A percentile compares a stretch with the other conserved stretches of the same genome.
Conservation (phyloP, 1,284 basidiomycete species). For the Puccinia hordei region DNA sequence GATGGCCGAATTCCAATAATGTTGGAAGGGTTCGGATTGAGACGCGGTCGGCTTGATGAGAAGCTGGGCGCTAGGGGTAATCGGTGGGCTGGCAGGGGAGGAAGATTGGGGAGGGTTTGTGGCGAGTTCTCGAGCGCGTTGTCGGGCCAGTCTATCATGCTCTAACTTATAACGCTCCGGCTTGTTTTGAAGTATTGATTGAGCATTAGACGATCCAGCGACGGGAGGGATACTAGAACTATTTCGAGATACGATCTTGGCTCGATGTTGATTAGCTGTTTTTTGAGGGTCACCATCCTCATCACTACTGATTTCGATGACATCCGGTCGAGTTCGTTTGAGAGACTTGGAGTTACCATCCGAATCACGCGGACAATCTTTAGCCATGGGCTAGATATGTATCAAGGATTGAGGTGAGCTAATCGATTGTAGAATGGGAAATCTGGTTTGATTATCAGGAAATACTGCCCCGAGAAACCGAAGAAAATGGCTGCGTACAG, state of each 20-base stretch:
- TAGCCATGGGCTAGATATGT: conserved; percentile 8
- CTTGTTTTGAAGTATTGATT: conserved; percentile 12
- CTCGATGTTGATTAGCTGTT: conserved; percentile 15
- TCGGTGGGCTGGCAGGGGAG: background rate
- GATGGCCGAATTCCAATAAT: conserved; percentile 45
- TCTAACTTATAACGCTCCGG: conserved; percentile 24
- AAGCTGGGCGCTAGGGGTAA: background rate
- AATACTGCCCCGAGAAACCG: too few relatives aligned
- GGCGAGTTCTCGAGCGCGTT: conserved; percentile 13
- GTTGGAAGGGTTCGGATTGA: background rate
- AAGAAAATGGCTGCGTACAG: too few relatives aligned
- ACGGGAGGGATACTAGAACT: background rate
- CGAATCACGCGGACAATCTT: conserved; percentile 4
- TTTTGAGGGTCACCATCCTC: background rate
- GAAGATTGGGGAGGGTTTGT: background rate
- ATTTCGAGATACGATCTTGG: conserved; percentile 16
- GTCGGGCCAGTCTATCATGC: conserved; percentile 28
- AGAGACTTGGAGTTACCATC: background rate
- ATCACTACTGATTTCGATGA: conserved; percentile 44
- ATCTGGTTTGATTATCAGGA: too few relatives aligned
- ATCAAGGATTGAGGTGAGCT: too few relatives aligned
- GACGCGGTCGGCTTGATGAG: background rate
- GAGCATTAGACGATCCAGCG: background rate
- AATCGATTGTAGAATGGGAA: background rate
- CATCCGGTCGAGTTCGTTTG: conserved; percentile 4